Evolutionary conservation across 208 protist species (phyloP), one percentile per base, ranked within the genome.

Genomic region (Wallacemonas rigidus): DNA sequence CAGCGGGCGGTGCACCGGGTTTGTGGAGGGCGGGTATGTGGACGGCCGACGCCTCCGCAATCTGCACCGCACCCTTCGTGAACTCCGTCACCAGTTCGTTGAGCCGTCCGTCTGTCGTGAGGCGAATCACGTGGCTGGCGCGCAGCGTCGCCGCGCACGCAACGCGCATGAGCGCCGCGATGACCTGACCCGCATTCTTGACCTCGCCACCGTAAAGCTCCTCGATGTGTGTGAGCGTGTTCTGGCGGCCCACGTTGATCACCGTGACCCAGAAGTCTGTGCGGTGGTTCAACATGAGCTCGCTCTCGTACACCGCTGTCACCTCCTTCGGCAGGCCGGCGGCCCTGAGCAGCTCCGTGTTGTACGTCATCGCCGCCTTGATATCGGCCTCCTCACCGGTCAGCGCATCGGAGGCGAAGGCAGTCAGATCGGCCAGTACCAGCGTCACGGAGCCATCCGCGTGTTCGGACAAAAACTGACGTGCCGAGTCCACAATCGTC

Each of bases 251-350:
- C 2, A 81, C 84, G 58, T 96, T 88, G 74, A 98, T 98, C 6
- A 89, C 90, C 15, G 77, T 79, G n/a, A 97, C 72, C 95, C 95
- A 98, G 82, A 95, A 98, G 43, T 87, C 74, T 70, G 89, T 92
- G 57, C 80, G 81, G 77, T 97, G 72, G 12, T 44, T 55, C 8
- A 96, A 61, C 69, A 97, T 95, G 4, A 95, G 38, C 50, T 94
- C 82, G 48, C 82, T 88, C 81, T 98, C 88, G 38, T 73, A 73
- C 60, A 95, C 77, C 36, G 97, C 72, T 58, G 83, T 77, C 55
- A 97, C 89, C 3, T 63, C 45, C n/a, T 67, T 51, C 1, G 82
- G 84, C 15, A 95, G 68, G 11, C 82, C 87, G 50, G 79, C 73
- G 1, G 82, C 69, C 55, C 87, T 55, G n/a, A 98, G 73, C 36